These are phyloP conservation scores for Pleurotus tuoliensis DNA, from an alignment of 768 basidiomycete genomes.

Conservation along the genomic window DNA sequence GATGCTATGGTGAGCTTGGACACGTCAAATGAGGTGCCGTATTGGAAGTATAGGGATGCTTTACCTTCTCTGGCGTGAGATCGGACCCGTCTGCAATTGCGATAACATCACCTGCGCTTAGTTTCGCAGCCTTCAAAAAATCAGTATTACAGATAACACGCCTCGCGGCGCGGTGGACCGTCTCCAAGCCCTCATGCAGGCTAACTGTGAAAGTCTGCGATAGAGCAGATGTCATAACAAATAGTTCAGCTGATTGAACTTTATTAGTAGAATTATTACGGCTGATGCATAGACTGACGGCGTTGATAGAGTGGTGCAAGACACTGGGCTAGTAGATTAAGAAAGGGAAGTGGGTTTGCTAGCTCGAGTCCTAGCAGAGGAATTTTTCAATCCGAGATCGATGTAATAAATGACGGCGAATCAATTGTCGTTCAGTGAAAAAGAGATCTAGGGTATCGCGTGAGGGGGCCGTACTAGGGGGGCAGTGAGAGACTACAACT, in stretches of 20 bases:
- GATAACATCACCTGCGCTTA: conserved; percentile 68
- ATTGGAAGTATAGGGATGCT: conserved; percentile 6
- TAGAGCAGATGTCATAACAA: conserved; percentile 17
- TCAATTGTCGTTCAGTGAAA: no score
- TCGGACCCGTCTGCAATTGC: conserved; percentile 43
- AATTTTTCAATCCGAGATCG: no score
- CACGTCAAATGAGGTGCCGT: not conserved
- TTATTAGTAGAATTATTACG: no score
- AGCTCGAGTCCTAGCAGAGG: no score
- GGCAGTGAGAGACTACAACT: no score
- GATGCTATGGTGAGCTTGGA: conserved; percentile 13
- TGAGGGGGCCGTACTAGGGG: no score
- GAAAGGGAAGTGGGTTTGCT: no score
- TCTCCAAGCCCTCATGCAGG: conserved; percentile 28
- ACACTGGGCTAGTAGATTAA: no score
- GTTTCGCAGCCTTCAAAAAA: conserved; percentile 52
- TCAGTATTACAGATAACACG: conserved; percentile 66
- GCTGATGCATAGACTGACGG: not conserved
- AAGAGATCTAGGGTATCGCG: no score
- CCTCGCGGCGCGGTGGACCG: conserved; percentile 48
- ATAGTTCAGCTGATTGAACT: no score
- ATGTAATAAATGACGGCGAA: no score
- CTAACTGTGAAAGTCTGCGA: conserved; percentile 39
- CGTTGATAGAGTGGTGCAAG: no score
- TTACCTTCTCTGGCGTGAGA: conserved; percentile 24